A percentile compares a stretch with the other conserved stretches of the same genome.
phyloP scores from a whole-genome alignment of 2,329 filamentous ascomycete species.

The Fusarium annulatum region DNA sequence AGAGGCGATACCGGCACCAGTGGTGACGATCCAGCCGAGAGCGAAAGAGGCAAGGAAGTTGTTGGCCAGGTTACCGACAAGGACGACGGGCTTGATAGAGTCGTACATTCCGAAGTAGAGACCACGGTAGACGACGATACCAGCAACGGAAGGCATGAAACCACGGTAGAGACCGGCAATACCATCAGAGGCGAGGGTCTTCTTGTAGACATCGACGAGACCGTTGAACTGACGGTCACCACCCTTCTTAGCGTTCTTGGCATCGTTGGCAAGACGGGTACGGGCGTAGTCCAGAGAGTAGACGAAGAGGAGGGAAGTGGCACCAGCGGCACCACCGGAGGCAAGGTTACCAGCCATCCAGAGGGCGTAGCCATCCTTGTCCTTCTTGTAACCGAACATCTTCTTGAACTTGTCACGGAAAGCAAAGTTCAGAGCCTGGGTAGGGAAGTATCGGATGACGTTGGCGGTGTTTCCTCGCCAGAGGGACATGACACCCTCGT shows the following conservation, averaged over 20 bases:
- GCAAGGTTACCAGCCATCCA: slow-evolving; percentile 99
- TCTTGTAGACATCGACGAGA: slow-evolving; percentile 99
- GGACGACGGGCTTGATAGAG: slow-evolving; percentile 98
- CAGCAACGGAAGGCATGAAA: slow-evolving; percentile 99
- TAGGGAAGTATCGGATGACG: slow-evolving; percentile 99
- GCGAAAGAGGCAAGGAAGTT: slow-evolving; percentile 99
- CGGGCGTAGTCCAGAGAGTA: slow-evolving; percentile 99
- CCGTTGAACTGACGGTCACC: slow-evolving; percentile 99
- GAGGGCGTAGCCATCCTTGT: slow-evolving; percentile 96
- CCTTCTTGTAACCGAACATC: slow-evolving; percentile 99
- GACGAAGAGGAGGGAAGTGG: slow-evolving; percentile 99
- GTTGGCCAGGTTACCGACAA: slow-evolving; percentile 89
- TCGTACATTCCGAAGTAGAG: slow-evolving; percentile 99
- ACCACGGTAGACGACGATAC: slow-evolving; percentile 99
- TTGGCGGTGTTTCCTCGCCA: slow-evolving; percentile 99
- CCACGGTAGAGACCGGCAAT: slow-evolving; percentile 99
- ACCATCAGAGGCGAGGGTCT: slow-evolving; percentile 99
- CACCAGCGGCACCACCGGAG: slow-evolving; percentile 99
- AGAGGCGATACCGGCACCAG: slow-evolving; percentile 99
- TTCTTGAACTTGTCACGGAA: slow-evolving; percentile 99
- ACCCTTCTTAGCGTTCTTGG: slow-evolving; percentile 96
- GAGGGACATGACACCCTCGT: slow-evolving; percentile 93
- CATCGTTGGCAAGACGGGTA: slow-evolving; percentile 99
- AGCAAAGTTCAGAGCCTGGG: slow-evolving; percentile 99
- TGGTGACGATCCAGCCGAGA: slow-evolving; percentile 99